These are phyloP conservation scores for Xanthoconium purpureum DNA, from an alignment of 768 basidiomycete genomes.

Conservation along the genomic window DNA sequence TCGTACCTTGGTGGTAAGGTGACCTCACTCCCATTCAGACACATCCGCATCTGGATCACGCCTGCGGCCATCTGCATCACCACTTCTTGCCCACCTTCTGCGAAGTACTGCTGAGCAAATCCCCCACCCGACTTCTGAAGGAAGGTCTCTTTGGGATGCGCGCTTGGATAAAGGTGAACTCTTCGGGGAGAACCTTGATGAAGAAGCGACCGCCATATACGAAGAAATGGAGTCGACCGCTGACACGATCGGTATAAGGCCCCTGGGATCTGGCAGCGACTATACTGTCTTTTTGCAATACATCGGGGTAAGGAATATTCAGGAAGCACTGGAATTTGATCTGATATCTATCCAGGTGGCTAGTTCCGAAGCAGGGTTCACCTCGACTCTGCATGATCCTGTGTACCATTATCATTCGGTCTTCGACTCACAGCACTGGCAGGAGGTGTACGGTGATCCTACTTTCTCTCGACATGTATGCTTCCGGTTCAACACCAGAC, in stretches of 20 bases:
- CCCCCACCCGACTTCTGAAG: constrained; percentile 64
- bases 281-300: constrained; percentile 90
- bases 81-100: constrained; percentile 79
- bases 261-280: constrained; percentile 87
- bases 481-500: constrained; percentile 4
- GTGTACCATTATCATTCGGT: constrained; percentile 76
- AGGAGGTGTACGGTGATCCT: constrained; percentile 73
- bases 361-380: constrained; percentile 34
- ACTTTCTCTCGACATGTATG: constrained; percentile 70
- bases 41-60: constrained; percentile 52
- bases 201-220: constrained; percentile 27
- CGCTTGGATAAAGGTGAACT: constrained; percentile 48
- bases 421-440: constrained; percentile 72
- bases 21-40: constrained; percentile 40
- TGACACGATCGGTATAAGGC: constrained; percentile 41
- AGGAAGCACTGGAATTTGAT: neutral
- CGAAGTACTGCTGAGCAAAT: constrained; percentile 64
- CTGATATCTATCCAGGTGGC: constrained; percentile 27
- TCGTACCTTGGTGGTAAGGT: constrained; percentile 28
- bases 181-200: constrained; percentile 33
- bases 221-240: constrained; percentile 25
- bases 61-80: constrained; percentile 59
- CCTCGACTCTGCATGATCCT: constrained; percentile 46
- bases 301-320: constrained; percentile 48
- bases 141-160: constrained; percentile 79